These are phyloP conservation scores for Lonicera japonica DNA, from an alignment of 129 eudicot genomes.

Conservation along the genomic window DNA sequence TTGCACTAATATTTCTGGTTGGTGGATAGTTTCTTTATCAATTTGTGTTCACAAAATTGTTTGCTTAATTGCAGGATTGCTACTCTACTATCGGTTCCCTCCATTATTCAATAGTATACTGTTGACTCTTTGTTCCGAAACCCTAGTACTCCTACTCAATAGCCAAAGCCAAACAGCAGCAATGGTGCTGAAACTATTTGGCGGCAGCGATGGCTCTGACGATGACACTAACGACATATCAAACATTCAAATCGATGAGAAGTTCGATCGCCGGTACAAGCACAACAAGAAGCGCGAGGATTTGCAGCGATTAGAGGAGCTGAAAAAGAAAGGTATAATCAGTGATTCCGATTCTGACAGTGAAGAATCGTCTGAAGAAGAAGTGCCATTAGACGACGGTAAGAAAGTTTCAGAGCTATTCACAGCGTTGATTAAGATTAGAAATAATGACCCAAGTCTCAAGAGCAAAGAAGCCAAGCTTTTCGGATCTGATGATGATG, in stretches of 20 bases:
- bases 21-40: no score
- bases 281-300: constrained; percentile 87
- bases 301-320: constrained; percentile 60
- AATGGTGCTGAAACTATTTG: constrained; percentile 49
- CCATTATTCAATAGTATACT: no score
- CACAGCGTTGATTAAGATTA: constrained; percentile 48
- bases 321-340: constrained; percentile 66
- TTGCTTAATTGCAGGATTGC: no score
- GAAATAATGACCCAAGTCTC: constrained; percentile 54
- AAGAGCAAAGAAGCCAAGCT: constrained; percentile 43
- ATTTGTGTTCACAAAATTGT: no score
- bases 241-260: constrained; percentile 55
- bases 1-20: no score
- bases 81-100: no score
- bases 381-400: constrained; percentile 30
- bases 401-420: constrained; percentile 48
- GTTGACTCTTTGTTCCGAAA: no score
- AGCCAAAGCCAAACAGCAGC: not conserved
- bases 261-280: constrained; percentile 65
- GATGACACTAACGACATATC: constrained; percentile 31
- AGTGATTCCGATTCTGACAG: constrained; percentile 26
- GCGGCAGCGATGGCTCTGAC: constrained; percentile 26
- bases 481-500: constrained; percentile 37
- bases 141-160: no score
- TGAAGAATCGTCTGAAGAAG: constrained; percentile 32